Percentiles rank a stretch among this genome's conserved stretches.
Evolutionary conservation across 345 rosid genomes (phyloP).

Genomic region (Gossypioides kirkii): DNA sequence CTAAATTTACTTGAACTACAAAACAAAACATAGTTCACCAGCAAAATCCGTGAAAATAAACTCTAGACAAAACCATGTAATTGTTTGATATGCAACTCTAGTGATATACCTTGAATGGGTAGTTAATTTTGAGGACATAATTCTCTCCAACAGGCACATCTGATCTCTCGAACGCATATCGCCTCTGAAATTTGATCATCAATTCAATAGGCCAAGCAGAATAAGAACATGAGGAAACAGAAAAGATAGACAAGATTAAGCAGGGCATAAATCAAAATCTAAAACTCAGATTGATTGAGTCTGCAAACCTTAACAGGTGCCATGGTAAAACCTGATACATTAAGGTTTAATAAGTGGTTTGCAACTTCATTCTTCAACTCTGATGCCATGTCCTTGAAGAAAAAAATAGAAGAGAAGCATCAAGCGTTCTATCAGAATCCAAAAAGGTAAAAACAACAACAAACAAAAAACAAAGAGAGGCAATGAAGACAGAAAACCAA

Average conservation of each 20-base stretch:
- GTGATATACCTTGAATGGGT: conserved; percentile 76
- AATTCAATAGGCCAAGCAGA: conserved; percentile 17
- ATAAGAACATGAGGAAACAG: conserved; percentile 9
- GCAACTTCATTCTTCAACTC: conserved; percentile 73
- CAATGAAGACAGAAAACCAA: not conserved
- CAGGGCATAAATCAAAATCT: not conserved
- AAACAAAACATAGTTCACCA: not conserved
- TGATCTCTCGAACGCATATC: conserved; percentile 72
- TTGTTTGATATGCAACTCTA: conserved; percentile 8
- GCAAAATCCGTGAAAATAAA: conserved; percentile 5
- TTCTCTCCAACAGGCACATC: conserved; percentile 81
- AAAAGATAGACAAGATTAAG: not conserved
- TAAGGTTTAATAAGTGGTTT: conserved; percentile 54
- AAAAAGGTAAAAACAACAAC: conserved; percentile 10
- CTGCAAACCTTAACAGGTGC: conserved; percentile 74
- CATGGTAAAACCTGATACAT: conserved; percentile 83
- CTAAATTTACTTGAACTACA: not conserved
- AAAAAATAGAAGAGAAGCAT: conserved; percentile 13
- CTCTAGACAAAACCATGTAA: not conserved
- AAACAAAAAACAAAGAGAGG: not conserved
- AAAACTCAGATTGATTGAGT: conserved; percentile 15
- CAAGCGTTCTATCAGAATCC: not conserved
- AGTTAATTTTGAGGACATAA: conserved; percentile 79
- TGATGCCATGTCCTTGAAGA: conserved; percentile 58
- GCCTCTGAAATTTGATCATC: conserved; percentile 50